Base-by-base conservation (phyloP, 1,139 yeast species). In the Yarrowia galli region DNA sequence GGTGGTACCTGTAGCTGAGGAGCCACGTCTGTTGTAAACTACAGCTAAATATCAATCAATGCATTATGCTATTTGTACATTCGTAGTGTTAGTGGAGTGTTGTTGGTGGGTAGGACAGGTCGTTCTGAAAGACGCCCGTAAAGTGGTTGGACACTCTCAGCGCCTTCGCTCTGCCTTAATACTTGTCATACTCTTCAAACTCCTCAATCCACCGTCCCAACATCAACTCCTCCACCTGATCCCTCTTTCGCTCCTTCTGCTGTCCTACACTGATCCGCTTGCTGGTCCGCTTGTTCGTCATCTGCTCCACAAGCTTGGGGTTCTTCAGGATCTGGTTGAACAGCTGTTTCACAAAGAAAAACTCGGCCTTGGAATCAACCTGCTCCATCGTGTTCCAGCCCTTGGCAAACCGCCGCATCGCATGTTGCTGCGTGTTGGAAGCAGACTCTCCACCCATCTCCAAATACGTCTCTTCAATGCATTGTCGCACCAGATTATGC, bases 171-270 rank as follows among this genome's bases (percentile, higher is more conserved):
- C 12, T 35, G 4, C 22, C 15, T 20, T 42, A 58, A 10, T 58
- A 58, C 20, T 28, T 9, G 10, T 58, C 64, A 4, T 58, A 58
- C 40, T 58, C 64, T 42, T 58, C 64, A 43, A 58, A 58, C 64
- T 58, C 64, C 46, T 58, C 64, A 8, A 58, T 58, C 64, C 64
- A 58, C 36, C 64, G 28, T 2, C 64, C 64, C 42, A 58, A 42
- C 64, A 58, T 58, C 32, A 58, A 20, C 64, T 58, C 64, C 51
- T 58, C 64, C 20, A 58, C 64, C 64, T 58, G 64, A 12, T 58
- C 64, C 12, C 64, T n/a, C 64, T 58, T 58, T 2, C 51, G 20
- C 22, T 58, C 64, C 51, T 58, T 43, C 22, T 8, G 48, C 28
- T n/a, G 51, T 2, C 51, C 51, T 35, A 40, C 51, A 22, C 64